Evolutionary conservation across 768 basidiomycete species (phyloP).

Genomic region (Cubamyces sp.): DNA sequence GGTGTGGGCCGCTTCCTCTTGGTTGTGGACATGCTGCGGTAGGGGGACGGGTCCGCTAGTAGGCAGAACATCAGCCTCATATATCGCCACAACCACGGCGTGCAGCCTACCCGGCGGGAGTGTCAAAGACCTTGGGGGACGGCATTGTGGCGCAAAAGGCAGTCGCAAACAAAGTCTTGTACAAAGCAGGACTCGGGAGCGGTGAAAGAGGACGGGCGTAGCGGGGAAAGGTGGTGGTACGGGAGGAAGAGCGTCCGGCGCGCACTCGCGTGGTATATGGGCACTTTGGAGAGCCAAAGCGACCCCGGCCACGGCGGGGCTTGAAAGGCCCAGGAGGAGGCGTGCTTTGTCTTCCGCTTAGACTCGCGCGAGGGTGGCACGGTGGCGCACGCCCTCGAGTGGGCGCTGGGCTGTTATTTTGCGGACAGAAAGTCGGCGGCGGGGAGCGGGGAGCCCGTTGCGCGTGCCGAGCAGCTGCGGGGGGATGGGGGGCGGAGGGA

Average conservation of each 20-base stretch:
- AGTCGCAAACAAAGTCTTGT: background rate
- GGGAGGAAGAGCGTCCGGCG: background rate
- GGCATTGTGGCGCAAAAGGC: background rate
- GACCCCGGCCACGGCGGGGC: background rate
- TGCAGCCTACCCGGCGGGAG: background rate
- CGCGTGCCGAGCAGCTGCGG: slow-evolving; percentile 8
- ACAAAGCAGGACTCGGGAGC: background rate
- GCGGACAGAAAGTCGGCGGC: slow-evolving; percentile 1
- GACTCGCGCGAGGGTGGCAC: slow-evolving; percentile 6
- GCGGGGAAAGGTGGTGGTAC: background rate
- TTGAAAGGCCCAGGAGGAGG: slow-evolving; percentile 1
- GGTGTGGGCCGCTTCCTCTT: background rate
- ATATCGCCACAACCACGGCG: background rate
- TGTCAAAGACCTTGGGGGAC: slow-evolving; percentile 14
- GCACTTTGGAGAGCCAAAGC: background rate
- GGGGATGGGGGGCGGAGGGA: slow-evolving; percentile 1
- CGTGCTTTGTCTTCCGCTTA: slow-evolving; percentile 12
- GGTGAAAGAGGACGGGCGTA: no score
- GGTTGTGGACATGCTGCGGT: background rate
- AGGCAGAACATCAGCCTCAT: background rate
- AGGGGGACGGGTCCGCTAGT: background rate
- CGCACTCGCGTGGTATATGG: slow-evolving; percentile 2
- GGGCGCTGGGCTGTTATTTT: background rate
- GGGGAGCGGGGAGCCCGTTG: no score
- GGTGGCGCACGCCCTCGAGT: background rate